Evolutionary conservation across 805 yeast genomes (phyloP).

Genomic region (Candida maltosa): DNA sequence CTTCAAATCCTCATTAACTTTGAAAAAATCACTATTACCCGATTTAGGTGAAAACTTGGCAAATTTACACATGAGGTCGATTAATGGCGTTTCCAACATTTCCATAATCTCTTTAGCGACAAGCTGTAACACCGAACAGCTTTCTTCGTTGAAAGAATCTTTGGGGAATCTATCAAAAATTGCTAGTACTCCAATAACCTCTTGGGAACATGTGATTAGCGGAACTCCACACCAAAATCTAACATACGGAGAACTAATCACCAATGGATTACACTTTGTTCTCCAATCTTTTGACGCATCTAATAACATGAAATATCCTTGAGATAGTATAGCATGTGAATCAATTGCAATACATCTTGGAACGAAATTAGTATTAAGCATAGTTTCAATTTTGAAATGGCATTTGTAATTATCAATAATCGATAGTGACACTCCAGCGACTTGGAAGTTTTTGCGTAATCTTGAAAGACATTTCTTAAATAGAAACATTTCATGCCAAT

Average conservation of each 20-base stretch:
- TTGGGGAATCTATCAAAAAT: conserved; percentile 51
- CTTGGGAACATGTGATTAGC: conserved; percentile 35
- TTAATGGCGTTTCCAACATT: conserved; percentile 34
- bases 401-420: conserved; percentile 49
- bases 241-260: conserved; percentile 57
- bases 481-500: conserved; percentile 43
- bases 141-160: conserved; percentile 26
- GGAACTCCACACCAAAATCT: conserved; percentile 68
- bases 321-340: conserved; percentile 63
- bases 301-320: conserved; percentile 48
- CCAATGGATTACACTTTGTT: conserved; percentile 57
- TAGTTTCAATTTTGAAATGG: conserved; percentile 46
- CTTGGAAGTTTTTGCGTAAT: conserved; percentile 40
- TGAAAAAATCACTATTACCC: conserved; percentile 8
- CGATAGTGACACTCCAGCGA: conserved; percentile 57
- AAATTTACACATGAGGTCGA: conserved; percentile 16
- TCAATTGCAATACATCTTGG: conserved; percentile 61
- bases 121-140: conserved; percentile 32
- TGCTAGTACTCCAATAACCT: conserved; percentile 55
- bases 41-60: conserved; percentile 8
- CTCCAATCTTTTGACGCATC: conserved; percentile 76
- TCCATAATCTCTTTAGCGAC: conserved; percentile 41
- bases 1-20: conserved; percentile 19
- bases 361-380: conserved; percentile 46
- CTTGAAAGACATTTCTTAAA: conserved; percentile 37